Evolutionary conservation across 2,329 filamentous ascomycete genomes (phyloP).

Genomic region (Pseudogymnoascus sp.): DNA sequence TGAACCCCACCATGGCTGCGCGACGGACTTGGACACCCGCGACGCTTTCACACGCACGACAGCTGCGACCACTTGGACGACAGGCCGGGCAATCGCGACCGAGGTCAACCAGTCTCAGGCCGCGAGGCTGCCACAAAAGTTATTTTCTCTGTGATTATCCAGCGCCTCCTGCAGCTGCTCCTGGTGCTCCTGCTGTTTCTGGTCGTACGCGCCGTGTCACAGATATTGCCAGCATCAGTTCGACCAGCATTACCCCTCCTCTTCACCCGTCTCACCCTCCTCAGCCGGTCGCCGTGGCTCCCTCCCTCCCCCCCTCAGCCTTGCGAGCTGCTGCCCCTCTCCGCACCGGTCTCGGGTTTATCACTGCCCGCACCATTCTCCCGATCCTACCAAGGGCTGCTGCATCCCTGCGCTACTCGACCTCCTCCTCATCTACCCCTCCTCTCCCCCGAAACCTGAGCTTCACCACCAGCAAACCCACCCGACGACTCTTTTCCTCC

Average conservation of each 20-base stretch:
- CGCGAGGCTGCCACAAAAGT: conserved; percentile 8
- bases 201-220: not conserved
- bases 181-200: conserved; percentile 1
- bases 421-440: conserved; percentile 8
- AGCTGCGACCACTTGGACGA: not conserved
- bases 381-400: not conserved
- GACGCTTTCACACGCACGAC: not conserved
- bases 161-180: conserved; percentile 1
- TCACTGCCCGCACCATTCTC: conserved; percentile 3
- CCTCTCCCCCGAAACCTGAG: not conserved
- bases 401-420: conserved; percentile 8
- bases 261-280: not conserved
- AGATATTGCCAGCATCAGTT: not conserved
- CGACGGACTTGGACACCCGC: conserved; percentile 10
- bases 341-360: conserved; percentile 6
- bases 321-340: conserved; percentile 10
- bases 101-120: conserved; percentile 7
- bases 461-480: not conserved
- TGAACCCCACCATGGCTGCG: conserved; percentile 10
- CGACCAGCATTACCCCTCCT: conserved; percentile 6
- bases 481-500: conserved; percentile 36
- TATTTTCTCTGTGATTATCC: conserved; percentile 7
- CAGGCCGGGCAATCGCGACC: not conserved
- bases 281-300: not conserved
- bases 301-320: conserved; percentile 1